Percentiles rank a stretch among this genome's conserved stretches.
These are phyloP conservation scores for Ophioceras dolichostomum DNA, from an alignment of 2,329 filamentous ascomycete species.

Conservation along the genomic window DNA sequence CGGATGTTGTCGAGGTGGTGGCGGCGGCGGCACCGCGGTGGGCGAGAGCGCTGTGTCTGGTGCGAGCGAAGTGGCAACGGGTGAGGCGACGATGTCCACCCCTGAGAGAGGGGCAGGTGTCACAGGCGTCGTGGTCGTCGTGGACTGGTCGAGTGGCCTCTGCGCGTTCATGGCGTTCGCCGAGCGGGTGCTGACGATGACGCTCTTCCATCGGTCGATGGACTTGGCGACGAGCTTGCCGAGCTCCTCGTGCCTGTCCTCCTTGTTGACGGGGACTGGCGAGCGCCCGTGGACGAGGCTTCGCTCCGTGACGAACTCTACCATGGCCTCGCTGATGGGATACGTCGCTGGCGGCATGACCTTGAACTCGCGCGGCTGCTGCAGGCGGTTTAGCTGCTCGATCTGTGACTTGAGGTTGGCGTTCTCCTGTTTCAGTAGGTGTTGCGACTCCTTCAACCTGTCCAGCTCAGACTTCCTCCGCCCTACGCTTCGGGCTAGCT, in stretches of 20 bases:
- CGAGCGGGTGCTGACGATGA: constrained; percentile 39
- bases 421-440: constrained; percentile 42
- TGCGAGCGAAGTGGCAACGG: neutral
- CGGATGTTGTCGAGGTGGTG: neutral
- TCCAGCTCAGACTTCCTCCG: constrained; percentile 42
- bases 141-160: constrained; percentile 28
- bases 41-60: neutral
- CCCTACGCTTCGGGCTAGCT: constrained; percentile 47
- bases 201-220: constrained; percentile 50
- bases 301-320: constrained; percentile 33
- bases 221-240: constrained; percentile 37
- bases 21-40: neutral
- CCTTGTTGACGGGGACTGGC: constrained; percentile 31
- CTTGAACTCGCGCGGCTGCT: constrained; percentile 48
- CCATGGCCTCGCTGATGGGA: constrained; percentile 34
- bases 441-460: constrained; percentile 35
- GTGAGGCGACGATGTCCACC: too few relatives aligned
- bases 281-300: constrained; percentile 23
- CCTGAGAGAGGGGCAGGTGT: too few relatives aligned
- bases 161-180: constrained; percentile 33
- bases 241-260: constrained; percentile 40
- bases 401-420: constrained; percentile 44
- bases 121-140: constrained; percentile 4
- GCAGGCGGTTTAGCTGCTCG: constrained; percentile 43
- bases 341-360: constrained; percentile 38